phyloP scores from a whole-genome alignment of 441 rosid species.

The Viola pubescens region DNA sequence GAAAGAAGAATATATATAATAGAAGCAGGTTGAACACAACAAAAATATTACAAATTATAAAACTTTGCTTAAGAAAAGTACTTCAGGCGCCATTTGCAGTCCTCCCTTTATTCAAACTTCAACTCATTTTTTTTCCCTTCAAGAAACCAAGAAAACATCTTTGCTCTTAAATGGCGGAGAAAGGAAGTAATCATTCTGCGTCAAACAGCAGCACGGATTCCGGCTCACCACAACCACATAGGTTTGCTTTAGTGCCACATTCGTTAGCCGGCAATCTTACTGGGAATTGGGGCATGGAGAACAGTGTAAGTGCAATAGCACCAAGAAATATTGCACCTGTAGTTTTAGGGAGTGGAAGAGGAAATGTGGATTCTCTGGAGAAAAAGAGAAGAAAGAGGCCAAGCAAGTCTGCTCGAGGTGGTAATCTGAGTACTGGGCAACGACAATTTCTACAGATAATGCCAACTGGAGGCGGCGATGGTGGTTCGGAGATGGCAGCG shows the following conservation, averaged over 20 bases:
- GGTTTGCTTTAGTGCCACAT: slow-evolving; percentile 17
- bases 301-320: slow-evolving; percentile 1
- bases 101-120: slow-evolving; percentile 24
- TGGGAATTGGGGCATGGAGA: slow-evolving; percentile 2
- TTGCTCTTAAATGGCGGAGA: slow-evolving; percentile 33
- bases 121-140: neutral
- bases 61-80: neutral
- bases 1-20: neutral
- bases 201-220: slow-evolving; percentile 31
- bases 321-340: neutral
- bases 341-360: slow-evolving; percentile 6
- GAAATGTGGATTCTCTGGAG: slow-evolving; percentile 19
- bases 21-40: neutral
- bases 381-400: slow-evolving; percentile 56
- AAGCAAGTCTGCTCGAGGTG: slow-evolving; percentile 38
- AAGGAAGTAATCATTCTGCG: slow-evolving; percentile 35
- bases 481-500: slow-evolving; percentile 5
- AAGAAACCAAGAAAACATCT: neutral
- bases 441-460: neutral
- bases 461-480: neutral
- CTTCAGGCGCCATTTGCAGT: slow-evolving; percentile 45
- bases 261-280: slow-evolving; percentile 6
- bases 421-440: slow-evolving; percentile 29
- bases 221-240: slow-evolving; percentile 33
- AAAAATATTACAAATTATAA: neutral